Evolutionary conservation across 1,284 basidiomycete genomes (phyloP).

Genomic region (Ustilago shanxiensis): DNA sequence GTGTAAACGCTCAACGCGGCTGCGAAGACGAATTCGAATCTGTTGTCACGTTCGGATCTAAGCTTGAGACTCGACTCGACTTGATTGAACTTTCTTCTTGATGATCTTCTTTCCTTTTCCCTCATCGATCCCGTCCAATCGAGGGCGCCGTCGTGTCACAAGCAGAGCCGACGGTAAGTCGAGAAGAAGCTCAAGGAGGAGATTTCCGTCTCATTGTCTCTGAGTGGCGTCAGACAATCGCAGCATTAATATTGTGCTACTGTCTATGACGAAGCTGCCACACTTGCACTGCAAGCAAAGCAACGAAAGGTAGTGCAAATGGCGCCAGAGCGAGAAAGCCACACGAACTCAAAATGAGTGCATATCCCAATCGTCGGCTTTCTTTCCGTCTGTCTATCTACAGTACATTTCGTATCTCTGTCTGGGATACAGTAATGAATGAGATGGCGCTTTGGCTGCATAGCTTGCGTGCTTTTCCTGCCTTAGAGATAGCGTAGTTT

Average conservation of each 20-base stretch:
- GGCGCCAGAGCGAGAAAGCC: slow-evolving; percentile 2
- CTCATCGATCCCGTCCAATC: background rate
- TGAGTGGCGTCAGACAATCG: no score
- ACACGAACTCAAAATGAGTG: slow-evolving; percentile 2
- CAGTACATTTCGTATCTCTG: no score
- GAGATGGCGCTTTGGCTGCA: slow-evolving; percentile 9
- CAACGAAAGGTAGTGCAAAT: no score
- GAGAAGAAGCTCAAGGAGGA: no score
- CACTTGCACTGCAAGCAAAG: no score
- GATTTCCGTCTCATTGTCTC: background rate
- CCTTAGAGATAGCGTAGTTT: slow-evolving; percentile 1
- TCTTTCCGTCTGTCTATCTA: background rate
- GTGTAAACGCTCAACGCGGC: background rate
- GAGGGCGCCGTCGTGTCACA: background rate
- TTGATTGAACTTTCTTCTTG: no score
- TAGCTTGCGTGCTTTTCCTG: slow-evolving; percentile 8
- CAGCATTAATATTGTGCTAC: no score
- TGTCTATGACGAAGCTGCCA: background rate
- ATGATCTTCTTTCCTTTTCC: background rate
- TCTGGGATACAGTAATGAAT: no score
- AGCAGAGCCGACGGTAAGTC: background rate
- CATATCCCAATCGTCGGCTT: background rate
- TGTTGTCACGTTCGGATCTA: slow-evolving; percentile 1
- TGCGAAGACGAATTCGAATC: background rate
- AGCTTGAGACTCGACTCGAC: background rate